Conservation (phyloP, 2,329 filamentous ascomycete species). For the Colletotrichum acutatum region DNA sequence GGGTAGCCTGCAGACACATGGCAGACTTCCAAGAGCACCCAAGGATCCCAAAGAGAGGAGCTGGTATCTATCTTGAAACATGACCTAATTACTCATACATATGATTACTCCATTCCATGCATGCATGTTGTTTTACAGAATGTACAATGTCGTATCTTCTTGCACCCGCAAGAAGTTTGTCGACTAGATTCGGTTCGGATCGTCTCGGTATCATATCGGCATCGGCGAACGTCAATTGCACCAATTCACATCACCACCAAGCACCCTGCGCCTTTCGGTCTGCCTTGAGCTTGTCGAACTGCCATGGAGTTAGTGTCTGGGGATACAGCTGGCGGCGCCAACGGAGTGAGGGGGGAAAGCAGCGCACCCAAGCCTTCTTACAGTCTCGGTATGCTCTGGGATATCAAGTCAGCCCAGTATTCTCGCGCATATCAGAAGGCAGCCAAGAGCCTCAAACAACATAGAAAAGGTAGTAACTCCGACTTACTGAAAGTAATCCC, state of each 20-base stretch:
- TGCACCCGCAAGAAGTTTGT: neutral
- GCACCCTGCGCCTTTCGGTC: conserved; percentile 40
- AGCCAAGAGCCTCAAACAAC: neutral
- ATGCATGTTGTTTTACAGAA: conserved; percentile 15
- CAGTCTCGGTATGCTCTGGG: conserved; percentile 90
- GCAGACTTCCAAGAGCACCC: neutral
- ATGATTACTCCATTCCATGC: conserved; percentile 9
- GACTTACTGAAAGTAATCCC: conserved; percentile 92
- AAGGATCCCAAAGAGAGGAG: neutral
- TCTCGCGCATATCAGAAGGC: neutral
- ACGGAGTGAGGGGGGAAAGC: neutral
- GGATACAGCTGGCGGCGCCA: neutral
- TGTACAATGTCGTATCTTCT: conserved; percentile 14
- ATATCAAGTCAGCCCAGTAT: neutral
- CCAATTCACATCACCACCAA: conserved; percentile 29
- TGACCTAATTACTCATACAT: conserved; percentile 11
- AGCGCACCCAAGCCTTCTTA: conserved; percentile 89
- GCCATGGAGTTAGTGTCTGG: neutral
- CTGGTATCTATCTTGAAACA: neutral
- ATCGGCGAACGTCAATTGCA: neutral
- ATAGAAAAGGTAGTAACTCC: conserved; percentile 28
- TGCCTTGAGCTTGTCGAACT: conserved; percentile 44
- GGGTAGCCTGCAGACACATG: too few species aligned
- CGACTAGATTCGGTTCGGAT: neutral
- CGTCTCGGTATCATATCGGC: neutral